phyloP scores from a whole-genome alignment of 306 rosid genomes.

The Argentina anserina region DNA sequence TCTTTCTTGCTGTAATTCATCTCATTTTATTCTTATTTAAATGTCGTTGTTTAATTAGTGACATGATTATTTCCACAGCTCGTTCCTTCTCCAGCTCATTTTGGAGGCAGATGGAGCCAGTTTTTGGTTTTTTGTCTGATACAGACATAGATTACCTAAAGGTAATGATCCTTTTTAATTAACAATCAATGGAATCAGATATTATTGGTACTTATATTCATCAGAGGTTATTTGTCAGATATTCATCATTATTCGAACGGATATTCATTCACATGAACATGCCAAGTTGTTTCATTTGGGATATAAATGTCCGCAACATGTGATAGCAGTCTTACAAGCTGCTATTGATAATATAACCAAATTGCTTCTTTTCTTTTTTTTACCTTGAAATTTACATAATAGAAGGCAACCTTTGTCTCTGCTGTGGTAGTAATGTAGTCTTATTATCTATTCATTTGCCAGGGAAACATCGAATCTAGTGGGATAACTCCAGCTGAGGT shows the following conservation, averaged over 20 bases:
- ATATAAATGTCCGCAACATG: neutral
- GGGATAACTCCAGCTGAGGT: slow-evolving; percentile 31
- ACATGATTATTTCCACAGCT: slow-evolving; percentile 49
- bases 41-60: slow-evolving; percentile 25
- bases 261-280: neutral
- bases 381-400: neutral
- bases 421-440: slow-evolving; percentile 7
- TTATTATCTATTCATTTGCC: slow-evolving; percentile 28
- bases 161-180: slow-evolving; percentile 42
- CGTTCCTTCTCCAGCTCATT: slow-evolving; percentile 57
- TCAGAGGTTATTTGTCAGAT: too few species aligned
- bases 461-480: slow-evolving; percentile 64
- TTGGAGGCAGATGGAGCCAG: slow-evolving; percentile 88
- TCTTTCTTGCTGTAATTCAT: slow-evolving; percentile 28
- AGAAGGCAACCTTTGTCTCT: neutral
- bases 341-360: neutral
- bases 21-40: slow-evolving; percentile 21
- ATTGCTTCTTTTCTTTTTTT: too few species aligned
- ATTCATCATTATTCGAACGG: neutral
- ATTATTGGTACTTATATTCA: too few species aligned
- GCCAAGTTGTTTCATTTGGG: neutral
- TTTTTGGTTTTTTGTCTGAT: slow-evolving; percentile 67
- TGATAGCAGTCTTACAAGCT: neutral
- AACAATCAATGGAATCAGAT: too few species aligned
- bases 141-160: slow-evolving; percentile 63